phyloP scores from a whole-genome alignment of 2,329 filamentous ascomycete species.

The Xylaria sp. region DNA sequence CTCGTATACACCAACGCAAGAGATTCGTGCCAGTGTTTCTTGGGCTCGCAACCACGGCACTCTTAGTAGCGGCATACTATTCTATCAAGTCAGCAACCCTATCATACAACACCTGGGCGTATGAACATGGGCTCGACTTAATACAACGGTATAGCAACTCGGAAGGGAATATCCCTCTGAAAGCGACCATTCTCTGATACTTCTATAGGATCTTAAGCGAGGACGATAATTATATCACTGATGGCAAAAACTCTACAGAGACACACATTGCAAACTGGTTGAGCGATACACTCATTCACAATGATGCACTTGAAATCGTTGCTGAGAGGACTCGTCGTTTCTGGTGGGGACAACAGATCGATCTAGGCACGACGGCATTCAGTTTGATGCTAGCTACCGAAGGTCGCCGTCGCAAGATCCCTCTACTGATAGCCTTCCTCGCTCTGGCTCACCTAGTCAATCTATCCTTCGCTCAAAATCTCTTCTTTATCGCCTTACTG shows the following conservation, averaged over 20 bases:
- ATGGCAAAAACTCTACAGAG: slow-evolving; percentile 45
- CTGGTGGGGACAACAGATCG: slow-evolving; percentile 71
- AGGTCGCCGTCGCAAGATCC: slow-evolving; percentile 66
- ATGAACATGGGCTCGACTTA: slow-evolving; percentile 49
- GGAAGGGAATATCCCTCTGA: not conserved
- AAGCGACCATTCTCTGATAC: slow-evolving; percentile 27
- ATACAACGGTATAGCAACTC: slow-evolving; percentile 44
- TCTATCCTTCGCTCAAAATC: slow-evolving; percentile 69
- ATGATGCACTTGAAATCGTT: slow-evolving; percentile 64
- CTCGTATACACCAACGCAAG: slow-evolving; percentile 48
- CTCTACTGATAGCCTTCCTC: slow-evolving; percentile 65
- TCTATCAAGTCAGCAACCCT: slow-evolving; percentile 46
- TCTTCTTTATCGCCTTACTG: slow-evolving; percentile 69
- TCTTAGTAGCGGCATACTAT: slow-evolving; percentile 47
- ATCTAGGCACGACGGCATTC: slow-evolving; percentile 64
- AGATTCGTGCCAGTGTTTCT: slow-evolving; percentile 50
- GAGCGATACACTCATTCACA: slow-evolving; percentile 61
- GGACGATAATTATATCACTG: slow-evolving; percentile 14
- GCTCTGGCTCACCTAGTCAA: slow-evolving; percentile 67
- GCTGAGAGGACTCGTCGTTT: slow-evolving; percentile 64
- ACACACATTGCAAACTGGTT: slow-evolving; percentile 62
- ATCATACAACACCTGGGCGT: slow-evolving; percentile 54
- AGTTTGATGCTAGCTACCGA: slow-evolving; percentile 67
- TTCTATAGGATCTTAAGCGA: slow-evolving; percentile 37
- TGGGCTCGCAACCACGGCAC: slow-evolving; percentile 46